phyloP scores from a whole-genome alignment of 208 protist genomes.

The Wallacemonas sp. region DNA sequence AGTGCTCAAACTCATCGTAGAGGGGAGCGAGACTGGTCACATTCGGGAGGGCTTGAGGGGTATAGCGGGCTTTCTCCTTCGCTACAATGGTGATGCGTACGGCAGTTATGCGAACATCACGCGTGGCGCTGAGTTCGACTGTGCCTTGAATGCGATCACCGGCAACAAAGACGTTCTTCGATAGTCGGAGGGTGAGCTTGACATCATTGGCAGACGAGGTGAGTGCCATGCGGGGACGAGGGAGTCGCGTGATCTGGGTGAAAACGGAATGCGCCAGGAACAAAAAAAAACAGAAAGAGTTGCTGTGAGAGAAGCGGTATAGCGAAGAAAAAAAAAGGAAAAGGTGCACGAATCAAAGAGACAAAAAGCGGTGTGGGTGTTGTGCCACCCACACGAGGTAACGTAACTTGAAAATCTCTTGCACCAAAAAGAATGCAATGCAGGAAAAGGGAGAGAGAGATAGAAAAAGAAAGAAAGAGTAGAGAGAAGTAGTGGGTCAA shows the following conservation, averaged over 20 bases:
- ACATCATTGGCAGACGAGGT: neutral
- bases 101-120: neutral
- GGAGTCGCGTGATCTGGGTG: neutral
- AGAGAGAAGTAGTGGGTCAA: too few relatives aligned
- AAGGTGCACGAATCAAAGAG: too few relatives aligned
- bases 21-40: neutral
- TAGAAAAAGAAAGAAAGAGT: neutral
- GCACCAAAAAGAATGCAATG: too few relatives aligned
- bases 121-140: neutral
- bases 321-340: too few relatives aligned
- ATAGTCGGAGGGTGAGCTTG: neutral
- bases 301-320: too few relatives aligned
- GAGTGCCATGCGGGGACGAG: neutral
- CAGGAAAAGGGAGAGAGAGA: neutral
- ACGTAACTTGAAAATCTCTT: neutral
- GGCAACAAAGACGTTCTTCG: neutral
- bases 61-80: conserved; percentile 1
- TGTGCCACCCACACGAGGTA: too few relatives aligned
- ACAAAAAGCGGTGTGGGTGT: too few relatives aligned
- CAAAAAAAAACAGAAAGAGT: too few relatives aligned
- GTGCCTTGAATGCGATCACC: neutral
- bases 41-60: neutral
- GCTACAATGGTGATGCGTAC: neutral
- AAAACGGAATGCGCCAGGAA: neutral
- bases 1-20: neutral